Conservation (phyloP, 1,284 basidiomycete genomes). For the Irpex rosettiformis region DNA sequence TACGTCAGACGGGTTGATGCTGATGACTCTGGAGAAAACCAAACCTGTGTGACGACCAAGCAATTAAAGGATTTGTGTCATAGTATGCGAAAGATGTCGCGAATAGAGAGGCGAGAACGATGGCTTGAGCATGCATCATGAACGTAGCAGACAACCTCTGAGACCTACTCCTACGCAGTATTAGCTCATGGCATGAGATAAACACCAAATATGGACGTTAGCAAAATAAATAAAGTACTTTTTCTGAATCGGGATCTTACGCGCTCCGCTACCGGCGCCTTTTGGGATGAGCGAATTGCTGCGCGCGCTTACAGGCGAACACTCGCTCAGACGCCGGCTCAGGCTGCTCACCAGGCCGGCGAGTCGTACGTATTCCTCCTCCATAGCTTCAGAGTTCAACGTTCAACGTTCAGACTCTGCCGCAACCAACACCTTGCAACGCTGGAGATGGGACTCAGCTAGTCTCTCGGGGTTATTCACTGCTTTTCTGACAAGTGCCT, state of each 20-base stretch:
- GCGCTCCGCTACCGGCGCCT: conserved; percentile 3
- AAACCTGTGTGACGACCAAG: conserved; percentile 69
- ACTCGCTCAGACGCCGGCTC: too few species aligned
- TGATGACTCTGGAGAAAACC: conserved; percentile 8
- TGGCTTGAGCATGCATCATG: conserved; percentile 23
- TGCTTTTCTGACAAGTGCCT: background rate
- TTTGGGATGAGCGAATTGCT: background rate
- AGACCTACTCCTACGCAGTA: background rate
- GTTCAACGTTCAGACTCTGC: background rate
- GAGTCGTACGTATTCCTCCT: too few species aligned
- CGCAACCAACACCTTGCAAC: background rate
- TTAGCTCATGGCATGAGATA: conserved; percentile 2
- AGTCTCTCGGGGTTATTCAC: background rate
- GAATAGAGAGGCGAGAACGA: conserved; percentile 34
- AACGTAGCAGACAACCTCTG: conserved; percentile 6
- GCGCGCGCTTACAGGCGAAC: background rate
- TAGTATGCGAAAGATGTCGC: conserved; percentile 50
- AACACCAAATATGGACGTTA: background rate
- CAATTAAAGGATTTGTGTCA: conserved; percentile 57
- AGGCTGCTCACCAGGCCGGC: too few species aligned
- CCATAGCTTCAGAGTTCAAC: too few species aligned
- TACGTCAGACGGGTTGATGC: background rate
- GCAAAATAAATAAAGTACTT: background rate
- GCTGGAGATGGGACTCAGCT: background rate
- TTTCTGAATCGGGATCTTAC: conserved; percentile 7